phyloP scores from a whole-genome alignment of 2,329 filamentous ascomycete species.

The Neurospora sp. region DNA sequence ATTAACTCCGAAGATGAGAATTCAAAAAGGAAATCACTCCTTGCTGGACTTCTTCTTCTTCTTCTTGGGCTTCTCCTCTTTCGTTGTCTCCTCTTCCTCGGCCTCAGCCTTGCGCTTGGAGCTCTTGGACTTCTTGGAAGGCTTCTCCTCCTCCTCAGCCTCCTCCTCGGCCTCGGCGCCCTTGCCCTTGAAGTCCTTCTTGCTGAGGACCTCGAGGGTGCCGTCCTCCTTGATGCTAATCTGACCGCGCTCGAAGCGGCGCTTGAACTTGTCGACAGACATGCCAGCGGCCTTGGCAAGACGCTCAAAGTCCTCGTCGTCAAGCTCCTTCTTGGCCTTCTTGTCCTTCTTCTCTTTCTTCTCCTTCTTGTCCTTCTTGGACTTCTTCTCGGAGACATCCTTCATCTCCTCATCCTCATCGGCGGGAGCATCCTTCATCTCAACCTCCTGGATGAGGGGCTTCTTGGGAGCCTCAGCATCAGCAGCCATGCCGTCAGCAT shows the following conservation, averaged over 20 bases:
- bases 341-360: conserved; percentile 24
- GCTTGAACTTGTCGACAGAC: conserved; percentile 66
- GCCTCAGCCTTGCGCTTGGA: conserved; percentile 64
- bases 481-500: conserved; percentile 75
- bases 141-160: conserved; percentile 34
- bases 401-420: conserved; percentile 13
- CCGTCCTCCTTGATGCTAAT: conserved; percentile 58
- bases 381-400: conserved; percentile 14
- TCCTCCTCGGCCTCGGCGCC: conserved; percentile 41
- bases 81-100: conserved; percentile 57
- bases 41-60: conserved; percentile 33
- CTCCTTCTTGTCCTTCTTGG: conserved; percentile 33
- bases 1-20: conserved; percentile 1
- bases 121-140: conserved; percentile 34
- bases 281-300: conserved; percentile 59
- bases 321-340: conserved; percentile 30
- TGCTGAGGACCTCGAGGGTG: conserved; percentile 57
- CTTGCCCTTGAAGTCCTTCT: conserved; percentile 67
- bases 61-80: conserved; percentile 50
- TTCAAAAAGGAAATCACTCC: conserved; percentile 9
- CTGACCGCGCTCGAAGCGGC: conserved; percentile 68
- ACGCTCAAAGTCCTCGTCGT: conserved; percentile 46
- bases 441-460: conserved; percentile 34
- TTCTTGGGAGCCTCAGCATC: conserved; percentile 54
- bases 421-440: conserved; percentile 16